phyloP scores from a whole-genome alignment of 129 eudicot species.

The Scalesia atractyloides region DNA sequence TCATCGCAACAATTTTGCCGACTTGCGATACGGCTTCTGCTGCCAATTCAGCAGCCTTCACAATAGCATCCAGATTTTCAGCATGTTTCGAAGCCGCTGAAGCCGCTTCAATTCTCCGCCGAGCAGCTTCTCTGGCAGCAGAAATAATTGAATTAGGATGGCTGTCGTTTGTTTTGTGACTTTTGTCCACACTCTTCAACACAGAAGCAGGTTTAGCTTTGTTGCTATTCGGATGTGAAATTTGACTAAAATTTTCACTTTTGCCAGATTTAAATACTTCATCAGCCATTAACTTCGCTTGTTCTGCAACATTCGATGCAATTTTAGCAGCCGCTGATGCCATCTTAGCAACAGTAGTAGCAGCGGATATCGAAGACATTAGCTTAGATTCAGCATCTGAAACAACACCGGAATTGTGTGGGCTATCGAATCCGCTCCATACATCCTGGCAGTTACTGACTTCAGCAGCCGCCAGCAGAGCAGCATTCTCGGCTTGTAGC shows the following conservation, averaged over 20 bases:
- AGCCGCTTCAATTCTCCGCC: constrained; percentile 85
- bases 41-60: constrained; percentile 88
- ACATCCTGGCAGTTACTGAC: constrained; percentile 62
- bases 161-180: constrained; percentile 6
- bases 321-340: constrained; percentile 91
- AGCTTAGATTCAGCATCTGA: constrained; percentile 64
- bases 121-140: constrained; percentile 87
- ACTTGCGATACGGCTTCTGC: constrained; percentile 94
- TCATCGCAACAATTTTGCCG: constrained; percentile 75
- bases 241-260: constrained; percentile 24
- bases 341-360: constrained; percentile 92
- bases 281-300: constrained; percentile 85
- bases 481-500: constrained; percentile 74
- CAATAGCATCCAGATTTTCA: constrained; percentile 82
- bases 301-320: constrained; percentile 72
- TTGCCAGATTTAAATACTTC: constrained; percentile 49
- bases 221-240: constrained; percentile 19
- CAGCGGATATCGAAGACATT: constrained; percentile 75
- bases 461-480: constrained; percentile 66
- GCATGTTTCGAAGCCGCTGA: constrained; percentile 93
- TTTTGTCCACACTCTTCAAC: constrained; percentile 42
- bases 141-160: constrained; percentile 48
- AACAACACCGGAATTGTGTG: constrained; percentile 50
- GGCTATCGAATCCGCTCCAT: constrained; percentile 64
- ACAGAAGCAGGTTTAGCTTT: constrained; percentile 44